A percentile compares a stretch with the other conserved stretches of the same genome.
Evolutionary conservation across 495 filamentous ascomycete genomes (phyloP).

Genomic region (Trichoderma virens): DNA sequence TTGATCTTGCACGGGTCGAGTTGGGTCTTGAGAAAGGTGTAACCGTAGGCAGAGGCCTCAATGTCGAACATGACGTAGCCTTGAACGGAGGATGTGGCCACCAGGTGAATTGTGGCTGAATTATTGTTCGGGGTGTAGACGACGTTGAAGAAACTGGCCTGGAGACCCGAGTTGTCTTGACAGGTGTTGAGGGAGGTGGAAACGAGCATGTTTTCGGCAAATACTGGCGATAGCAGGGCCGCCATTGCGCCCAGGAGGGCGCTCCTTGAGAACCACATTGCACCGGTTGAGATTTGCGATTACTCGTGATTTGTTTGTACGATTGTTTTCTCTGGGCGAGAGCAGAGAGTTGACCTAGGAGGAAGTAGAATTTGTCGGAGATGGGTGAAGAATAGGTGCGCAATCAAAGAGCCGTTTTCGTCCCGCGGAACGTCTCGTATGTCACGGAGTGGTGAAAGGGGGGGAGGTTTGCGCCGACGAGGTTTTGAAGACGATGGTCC

Average conservation of each 20-base stretch:
- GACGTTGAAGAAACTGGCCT: constrained; percentile 76
- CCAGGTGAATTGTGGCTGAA: constrained; percentile 64
- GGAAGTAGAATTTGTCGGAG: background rate
- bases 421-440: constrained; percentile 4
- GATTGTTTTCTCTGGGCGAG: background rate
- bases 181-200: constrained; percentile 75
- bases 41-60: constrained; percentile 74
- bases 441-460: background rate
- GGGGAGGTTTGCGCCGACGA: background rate
- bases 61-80: constrained; percentile 79
- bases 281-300: background rate
- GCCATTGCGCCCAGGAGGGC: constrained; percentile 27
- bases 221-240: constrained; percentile 21
- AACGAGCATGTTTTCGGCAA: constrained; percentile 41
- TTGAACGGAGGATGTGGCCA: constrained; percentile 75
- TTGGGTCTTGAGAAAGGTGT: constrained; percentile 50
- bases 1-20: constrained; percentile 69
- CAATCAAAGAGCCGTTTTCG: constrained; percentile 6
- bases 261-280: constrained; percentile 28
- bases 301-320: background rate
- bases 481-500: background rate
- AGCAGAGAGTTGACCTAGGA: background rate
- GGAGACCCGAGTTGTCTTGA: constrained; percentile 70
- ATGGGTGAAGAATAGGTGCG: background rate
- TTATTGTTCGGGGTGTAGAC: constrained; percentile 69